Evolutionary conservation across 768 basidiomycete genomes (phyloP).

Genomic region (Kwoniella heveanensis): DNA sequence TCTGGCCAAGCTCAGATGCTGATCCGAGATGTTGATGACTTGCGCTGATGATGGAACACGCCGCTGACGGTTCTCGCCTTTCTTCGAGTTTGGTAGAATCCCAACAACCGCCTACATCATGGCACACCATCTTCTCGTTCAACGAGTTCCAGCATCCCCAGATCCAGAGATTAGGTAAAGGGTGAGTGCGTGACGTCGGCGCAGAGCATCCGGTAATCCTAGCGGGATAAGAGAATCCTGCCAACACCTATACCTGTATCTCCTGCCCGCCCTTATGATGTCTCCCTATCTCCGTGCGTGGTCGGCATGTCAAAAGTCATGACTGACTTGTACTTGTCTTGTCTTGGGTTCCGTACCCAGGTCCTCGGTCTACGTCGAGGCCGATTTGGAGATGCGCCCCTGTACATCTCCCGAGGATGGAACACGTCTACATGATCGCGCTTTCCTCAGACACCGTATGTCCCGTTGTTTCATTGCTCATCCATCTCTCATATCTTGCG

Average conservation of each 20-base stretch:
- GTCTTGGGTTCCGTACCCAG: background rate
- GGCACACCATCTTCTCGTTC: constrained; percentile 47
- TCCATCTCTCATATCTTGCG: too few relatives aligned
- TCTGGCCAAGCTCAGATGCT: too few relatives aligned
- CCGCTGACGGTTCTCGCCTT: too few relatives aligned
- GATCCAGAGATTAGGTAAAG: constrained; percentile 33
- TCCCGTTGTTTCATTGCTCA: too few relatives aligned
- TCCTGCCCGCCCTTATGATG: too few relatives aligned
- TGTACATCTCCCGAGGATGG: constrained; percentile 4
- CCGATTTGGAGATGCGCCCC: constrained; percentile 41
- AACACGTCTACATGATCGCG: constrained; percentile 28
- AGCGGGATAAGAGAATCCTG: too few relatives aligned
- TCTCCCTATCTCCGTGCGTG: too few relatives aligned
- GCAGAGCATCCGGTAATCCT: too few relatives aligned
- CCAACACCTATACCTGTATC: too few relatives aligned
- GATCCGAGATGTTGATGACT: too few relatives aligned
- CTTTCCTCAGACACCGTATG: constrained; percentile 38
- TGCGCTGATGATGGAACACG: too few relatives aligned
- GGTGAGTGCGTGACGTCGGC: constrained; percentile 22
- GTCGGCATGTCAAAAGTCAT: background rate
- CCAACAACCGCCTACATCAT: constrained; percentile 29
- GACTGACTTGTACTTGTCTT: background rate
- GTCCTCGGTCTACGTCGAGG: constrained; percentile 40
- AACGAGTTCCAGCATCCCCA: constrained; percentile 32
- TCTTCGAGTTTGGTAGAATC: constrained; percentile 3